phyloP scores from a whole-genome alignment of 345 rosid genomes.

The Eucalyptus albens region DNA sequence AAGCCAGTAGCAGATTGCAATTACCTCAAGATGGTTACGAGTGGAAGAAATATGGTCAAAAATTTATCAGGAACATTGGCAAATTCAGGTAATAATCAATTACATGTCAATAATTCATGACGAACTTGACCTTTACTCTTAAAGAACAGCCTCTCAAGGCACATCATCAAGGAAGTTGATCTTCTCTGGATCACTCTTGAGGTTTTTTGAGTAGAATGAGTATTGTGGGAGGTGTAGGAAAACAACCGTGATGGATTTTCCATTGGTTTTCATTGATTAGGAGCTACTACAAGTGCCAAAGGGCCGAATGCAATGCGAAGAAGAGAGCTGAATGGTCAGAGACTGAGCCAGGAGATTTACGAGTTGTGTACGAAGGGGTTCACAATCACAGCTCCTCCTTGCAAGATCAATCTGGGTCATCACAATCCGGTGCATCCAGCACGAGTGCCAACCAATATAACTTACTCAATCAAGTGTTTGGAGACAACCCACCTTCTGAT shows the following conservation, averaged over 20 bases:
- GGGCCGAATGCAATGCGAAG: conserved; percentile 7
- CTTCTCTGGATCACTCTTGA: background rate
- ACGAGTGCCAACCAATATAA: conserved; percentile 8
- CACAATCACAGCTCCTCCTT: conserved; percentile 5
- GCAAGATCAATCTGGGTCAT: background rate
- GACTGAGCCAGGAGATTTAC: background rate
- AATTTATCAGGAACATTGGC: conserved; percentile 18
- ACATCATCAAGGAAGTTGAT: background rate
- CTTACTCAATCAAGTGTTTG: conserved; percentile 12
- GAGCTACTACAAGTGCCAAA: conserved; percentile 30
- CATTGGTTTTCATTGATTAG: background rate
- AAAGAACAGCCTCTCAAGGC: background rate
- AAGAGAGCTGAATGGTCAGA: conserved; percentile 23
- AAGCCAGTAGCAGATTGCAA: conserved; percentile 1
- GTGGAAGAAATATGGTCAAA: conserved; percentile 41
- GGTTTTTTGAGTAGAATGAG: background rate
- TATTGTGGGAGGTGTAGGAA: background rate
- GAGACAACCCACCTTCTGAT: conserved; percentile 1
- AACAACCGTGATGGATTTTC: background rate
- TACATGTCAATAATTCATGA: background rate
- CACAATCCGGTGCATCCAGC: background rate
- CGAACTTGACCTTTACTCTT: background rate
- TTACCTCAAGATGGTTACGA: conserved; percentile 25
- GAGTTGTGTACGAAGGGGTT: conserved; percentile 11
- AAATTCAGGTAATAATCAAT: conserved; percentile 12